These are phyloP conservation scores for Bryum argenteum DNA, from an alignment of 225 moss, liverwort and hornwort species.

Conservation along the genomic window DNA sequence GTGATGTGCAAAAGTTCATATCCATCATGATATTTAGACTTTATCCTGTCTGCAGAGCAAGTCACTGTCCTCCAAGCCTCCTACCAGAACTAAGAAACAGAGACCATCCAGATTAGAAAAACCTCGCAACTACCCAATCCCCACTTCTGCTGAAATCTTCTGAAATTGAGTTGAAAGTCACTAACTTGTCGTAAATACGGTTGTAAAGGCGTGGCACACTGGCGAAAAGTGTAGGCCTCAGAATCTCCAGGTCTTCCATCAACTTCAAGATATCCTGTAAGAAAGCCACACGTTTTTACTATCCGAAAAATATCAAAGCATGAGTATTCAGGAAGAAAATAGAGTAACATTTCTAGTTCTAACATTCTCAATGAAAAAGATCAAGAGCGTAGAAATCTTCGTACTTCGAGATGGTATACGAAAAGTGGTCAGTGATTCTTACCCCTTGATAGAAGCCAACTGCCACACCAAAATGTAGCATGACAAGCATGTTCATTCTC, in stretches of 20 bases:
- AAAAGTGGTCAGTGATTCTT: constrained; percentile 18
- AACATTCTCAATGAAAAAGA: constrained; percentile 1
- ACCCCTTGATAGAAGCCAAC: constrained; percentile 90
- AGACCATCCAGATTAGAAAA: background rate
- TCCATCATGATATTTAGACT: constrained; percentile 12
- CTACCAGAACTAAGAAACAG: background rate
- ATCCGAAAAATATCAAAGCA: constrained; percentile 4
- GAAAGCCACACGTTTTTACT: constrained; percentile 1
- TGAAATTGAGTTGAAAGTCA: constrained; percentile 5
- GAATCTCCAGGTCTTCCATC: constrained; percentile 77
- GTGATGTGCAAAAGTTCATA: constrained; percentile 11
- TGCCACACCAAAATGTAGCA: constrained; percentile 70
- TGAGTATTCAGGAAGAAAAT: background rate
- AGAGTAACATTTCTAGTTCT: constrained; percentile 16
- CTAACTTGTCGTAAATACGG: constrained; percentile 84
- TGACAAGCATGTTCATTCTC: constrained; percentile 67
- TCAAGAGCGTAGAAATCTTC: background rate
- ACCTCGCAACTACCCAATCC: constrained; percentile 13
- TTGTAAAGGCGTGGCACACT: constrained; percentile 96
- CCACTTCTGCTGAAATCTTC: background rate
- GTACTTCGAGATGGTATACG: background rate
- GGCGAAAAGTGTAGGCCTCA: constrained; percentile 80
- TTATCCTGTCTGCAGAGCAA: background rate
- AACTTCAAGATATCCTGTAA: constrained; percentile 79
- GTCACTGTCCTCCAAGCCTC: constrained; percentile 13